These are phyloP conservation scores for Lactarius psammicola DNA, from an alignment of 768 basidiomycete genomes.

Conservation along the genomic window DNA sequence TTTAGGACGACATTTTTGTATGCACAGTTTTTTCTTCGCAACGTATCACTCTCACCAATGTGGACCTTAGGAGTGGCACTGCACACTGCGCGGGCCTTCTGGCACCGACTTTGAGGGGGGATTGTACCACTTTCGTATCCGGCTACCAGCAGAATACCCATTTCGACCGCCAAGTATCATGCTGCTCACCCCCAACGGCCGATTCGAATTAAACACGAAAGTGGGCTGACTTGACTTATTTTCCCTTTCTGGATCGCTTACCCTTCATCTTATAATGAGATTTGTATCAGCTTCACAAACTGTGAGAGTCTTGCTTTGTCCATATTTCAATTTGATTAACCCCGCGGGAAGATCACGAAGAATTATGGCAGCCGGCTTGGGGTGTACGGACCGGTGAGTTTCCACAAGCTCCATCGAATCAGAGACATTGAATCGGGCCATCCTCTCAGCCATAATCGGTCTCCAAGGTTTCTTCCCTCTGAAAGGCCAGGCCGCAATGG, in stretches of 20 bases:
- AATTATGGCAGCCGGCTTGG: constrained; percentile 98
- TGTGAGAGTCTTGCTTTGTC: constrained; percentile 51
- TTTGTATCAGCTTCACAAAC: constrained; percentile 90
- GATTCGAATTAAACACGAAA: constrained; percentile 95
- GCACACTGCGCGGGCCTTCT: constrained; percentile 85
- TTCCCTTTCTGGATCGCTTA: neutral
- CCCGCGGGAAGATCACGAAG: constrained; percentile 77
- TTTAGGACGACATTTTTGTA: constrained; percentile 86
- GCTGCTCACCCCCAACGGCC: constrained; percentile 95
- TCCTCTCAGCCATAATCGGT: constrained; percentile 71
- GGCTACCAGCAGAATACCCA: constrained; percentile 91
- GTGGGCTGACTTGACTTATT: constrained; percentile 42
- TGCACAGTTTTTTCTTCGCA: constrained; percentile 35
- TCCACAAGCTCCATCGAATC: neutral
- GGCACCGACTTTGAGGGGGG: constrained; percentile 94
- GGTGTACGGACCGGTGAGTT: constrained; percentile 85
- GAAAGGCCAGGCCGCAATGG: constrained; percentile 82
- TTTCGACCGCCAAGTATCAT: constrained; percentile 95
- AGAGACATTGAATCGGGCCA: neutral
- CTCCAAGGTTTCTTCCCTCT: constrained; percentile 88
- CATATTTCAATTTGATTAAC: constrained; percentile 23
- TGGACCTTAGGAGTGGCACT: constrained; percentile 81
- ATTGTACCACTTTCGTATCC: constrained; percentile 91
- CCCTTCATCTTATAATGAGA: constrained; percentile 50
- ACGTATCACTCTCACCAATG: constrained; percentile 1